Base-by-base conservation (phyloP, 129 eudicot species). In the Calendula officinalis region DNA sequence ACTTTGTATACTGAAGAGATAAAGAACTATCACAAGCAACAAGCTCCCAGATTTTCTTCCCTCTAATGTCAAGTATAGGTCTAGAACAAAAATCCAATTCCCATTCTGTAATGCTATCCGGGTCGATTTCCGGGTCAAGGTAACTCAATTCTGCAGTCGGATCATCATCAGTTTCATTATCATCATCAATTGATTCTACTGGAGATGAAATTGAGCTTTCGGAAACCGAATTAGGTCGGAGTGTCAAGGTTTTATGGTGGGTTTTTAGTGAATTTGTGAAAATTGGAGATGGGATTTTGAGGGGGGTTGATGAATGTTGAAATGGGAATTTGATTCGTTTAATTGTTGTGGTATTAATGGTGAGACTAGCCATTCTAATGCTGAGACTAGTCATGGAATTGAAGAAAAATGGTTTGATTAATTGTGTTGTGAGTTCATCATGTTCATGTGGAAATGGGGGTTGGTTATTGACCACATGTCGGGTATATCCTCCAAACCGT, bases 1-100 rank as follows among this genome's bases (percentile, higher is more conserved):
- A 92, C 81, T 92, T 92, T 0, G 96, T 92, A 54, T 84, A 85
- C 70, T 92, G 98, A 70, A 92, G 95, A 8, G 98, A 88, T 32
- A 92, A 76, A 4, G 98, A 80, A 9, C 65, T 64, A 79, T 92
- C 98, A 66, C 98, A 92, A 61, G 85, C 98, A 2, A 92, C 89
- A 78, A 92, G 96, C 80, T 92, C 98, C 98, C 98, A 88, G 5
- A 85, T 74, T 84, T 88, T 92, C 73, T 92, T 88, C 45, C 96
- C 98, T 75, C 98, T 81, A 6, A 92, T 92, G 81, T 92, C 98
- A 63, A 92, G 95, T 51, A 92, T 88, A 53, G 98, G 98, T 56
- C 98, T 88, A 1, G 98, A 92, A 70, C 96, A 92, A 51, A 92
- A 92, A 75, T 92, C 98, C 76, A 92, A 60, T 49, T 88, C 98